These are phyloP conservation scores for Wallacemonas sp. DNA, from an alignment of 208 protist genomes.

Conservation along the genomic window DNA sequence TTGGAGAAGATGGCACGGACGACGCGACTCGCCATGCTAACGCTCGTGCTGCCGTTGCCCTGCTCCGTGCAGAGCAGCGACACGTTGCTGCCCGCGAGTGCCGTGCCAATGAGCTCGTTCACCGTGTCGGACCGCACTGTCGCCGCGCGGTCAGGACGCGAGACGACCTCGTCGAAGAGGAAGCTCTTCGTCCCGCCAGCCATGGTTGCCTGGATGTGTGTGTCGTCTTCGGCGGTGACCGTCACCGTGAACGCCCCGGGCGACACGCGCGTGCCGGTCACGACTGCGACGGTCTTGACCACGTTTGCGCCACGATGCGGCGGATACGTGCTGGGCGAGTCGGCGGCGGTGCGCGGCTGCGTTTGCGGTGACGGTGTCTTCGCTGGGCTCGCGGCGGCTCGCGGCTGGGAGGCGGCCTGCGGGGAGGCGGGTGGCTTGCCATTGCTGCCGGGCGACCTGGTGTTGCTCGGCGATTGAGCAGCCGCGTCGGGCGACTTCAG, in stretches of 20 bases:
- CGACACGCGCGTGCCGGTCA: slow-evolving; percentile 31
- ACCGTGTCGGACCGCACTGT: slow-evolving; percentile 28
- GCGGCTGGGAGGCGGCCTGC: neutral
- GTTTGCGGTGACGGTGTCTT: neutral
- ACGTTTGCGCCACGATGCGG: neutral
- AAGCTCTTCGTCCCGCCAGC: neutral
- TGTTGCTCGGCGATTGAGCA: no score
- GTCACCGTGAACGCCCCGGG: slow-evolving; percentile 4
- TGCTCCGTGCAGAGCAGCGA: slow-evolving; percentile 47
- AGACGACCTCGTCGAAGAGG: slow-evolving; percentile 36
- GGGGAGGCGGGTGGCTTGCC: no score
- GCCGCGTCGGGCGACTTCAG: neutral
- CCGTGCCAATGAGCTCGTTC: slow-evolving; percentile 23
- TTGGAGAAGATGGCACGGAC: slow-evolving; percentile 21
- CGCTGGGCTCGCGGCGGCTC: neutral
- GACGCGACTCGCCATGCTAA: slow-evolving; percentile 24
- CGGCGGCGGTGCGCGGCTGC: neutral
- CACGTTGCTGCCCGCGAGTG: slow-evolving; percentile 38
- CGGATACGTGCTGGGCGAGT: neutral
- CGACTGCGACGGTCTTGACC: slow-evolving; percentile 35
- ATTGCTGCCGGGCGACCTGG: no score
- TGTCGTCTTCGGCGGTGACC: slow-evolving; percentile 21
- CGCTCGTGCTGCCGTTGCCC: slow-evolving; percentile 30
- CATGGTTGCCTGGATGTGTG: slow-evolving; percentile 16
- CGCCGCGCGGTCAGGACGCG: slow-evolving; percentile 20